These are phyloP conservation scores for Nicotiana knightiana DNA, from an alignment of 257 asterid species.

Conservation along the genomic window DNA sequence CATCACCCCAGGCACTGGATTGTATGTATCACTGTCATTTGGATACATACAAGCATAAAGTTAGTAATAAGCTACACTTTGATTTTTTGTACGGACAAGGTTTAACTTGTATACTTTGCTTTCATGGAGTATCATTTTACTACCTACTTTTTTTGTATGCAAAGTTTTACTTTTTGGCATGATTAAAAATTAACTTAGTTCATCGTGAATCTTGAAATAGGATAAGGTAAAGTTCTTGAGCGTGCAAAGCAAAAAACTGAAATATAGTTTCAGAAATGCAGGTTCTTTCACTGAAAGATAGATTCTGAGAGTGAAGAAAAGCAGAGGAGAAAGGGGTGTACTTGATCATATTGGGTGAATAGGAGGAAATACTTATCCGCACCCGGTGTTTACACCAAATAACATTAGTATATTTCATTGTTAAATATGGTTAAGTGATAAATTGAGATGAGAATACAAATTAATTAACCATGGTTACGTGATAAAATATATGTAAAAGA, in stretches of 20 bases:
- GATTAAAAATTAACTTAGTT: neutral
- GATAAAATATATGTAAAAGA: neutral
- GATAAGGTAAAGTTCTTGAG: neutral
- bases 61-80: neutral
- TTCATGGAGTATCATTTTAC: neutral
- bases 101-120: neutral
- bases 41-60: neutral
- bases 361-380: neutral
- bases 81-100: neutral
- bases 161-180: neutral
- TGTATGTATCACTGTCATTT: constrained; percentile 65
- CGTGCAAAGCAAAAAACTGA: neutral
- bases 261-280: neutral
- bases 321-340: no score
- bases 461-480: neutral
- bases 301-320: neutral
- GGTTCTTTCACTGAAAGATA: neutral
- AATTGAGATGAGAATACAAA: neutral
- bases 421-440: neutral
- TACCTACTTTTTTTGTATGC: neutral
- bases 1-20: constrained; percentile 99
- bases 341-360: no score
- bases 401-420: neutral
- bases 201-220: neutral
- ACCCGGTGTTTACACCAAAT: neutral